These are phyloP conservation scores for Nigrograna mackinnonii DNA, from an alignment of 2,329 filamentous ascomycete genomes.

Conservation along the genomic window DNA sequence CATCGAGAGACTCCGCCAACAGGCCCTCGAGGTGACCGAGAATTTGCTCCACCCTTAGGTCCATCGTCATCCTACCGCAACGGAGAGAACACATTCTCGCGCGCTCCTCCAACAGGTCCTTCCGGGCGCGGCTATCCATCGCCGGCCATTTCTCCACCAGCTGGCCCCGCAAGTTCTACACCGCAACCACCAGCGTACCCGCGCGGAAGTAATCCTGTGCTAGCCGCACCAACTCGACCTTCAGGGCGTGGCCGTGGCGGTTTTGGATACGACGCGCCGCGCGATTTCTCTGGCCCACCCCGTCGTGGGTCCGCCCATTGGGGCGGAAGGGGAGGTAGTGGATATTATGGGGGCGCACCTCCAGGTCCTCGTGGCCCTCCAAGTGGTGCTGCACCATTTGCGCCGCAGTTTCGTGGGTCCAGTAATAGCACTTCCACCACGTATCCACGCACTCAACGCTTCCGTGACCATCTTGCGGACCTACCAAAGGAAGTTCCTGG, in stretches of 20 bases:
- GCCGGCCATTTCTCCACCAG: constrained; percentile 41
- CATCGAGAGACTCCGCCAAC: constrained; percentile 42
- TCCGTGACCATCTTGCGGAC: constrained; percentile 46
- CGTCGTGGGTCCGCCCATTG: constrained; percentile 38
- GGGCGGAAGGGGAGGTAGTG: constrained; percentile 32
- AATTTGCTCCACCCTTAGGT: constrained; percentile 41
- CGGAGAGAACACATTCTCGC: constrained; percentile 35
- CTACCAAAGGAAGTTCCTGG: constrained; percentile 50
- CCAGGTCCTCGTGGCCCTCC: constrained; percentile 36
- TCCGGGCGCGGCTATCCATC: constrained; percentile 38
- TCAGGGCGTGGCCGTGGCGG: constrained; percentile 45
- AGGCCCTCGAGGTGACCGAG: constrained; percentile 36
- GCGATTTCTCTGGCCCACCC: constrained; percentile 35
- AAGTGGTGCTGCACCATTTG: constrained; percentile 13
- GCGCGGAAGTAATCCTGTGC: constrained; percentile 37
- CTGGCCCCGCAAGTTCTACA: constrained; percentile 36
- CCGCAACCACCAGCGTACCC: constrained; percentile 35
- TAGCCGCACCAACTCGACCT: constrained; percentile 44
- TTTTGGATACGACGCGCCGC: constrained; percentile 42
- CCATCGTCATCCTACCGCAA: constrained; percentile 41
- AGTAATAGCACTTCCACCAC: constrained; percentile 48
- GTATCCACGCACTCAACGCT: constrained; percentile 52
- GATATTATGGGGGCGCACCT: constrained; percentile 27
- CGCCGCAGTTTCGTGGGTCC: constrained; percentile 45
- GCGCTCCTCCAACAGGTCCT: constrained; percentile 44